A percentile compares a stretch with the other conserved stretches of the same genome.
Conservation (phyloP, 495 filamentous ascomycete species). For the Chaetomium cochliodes region DNA sequence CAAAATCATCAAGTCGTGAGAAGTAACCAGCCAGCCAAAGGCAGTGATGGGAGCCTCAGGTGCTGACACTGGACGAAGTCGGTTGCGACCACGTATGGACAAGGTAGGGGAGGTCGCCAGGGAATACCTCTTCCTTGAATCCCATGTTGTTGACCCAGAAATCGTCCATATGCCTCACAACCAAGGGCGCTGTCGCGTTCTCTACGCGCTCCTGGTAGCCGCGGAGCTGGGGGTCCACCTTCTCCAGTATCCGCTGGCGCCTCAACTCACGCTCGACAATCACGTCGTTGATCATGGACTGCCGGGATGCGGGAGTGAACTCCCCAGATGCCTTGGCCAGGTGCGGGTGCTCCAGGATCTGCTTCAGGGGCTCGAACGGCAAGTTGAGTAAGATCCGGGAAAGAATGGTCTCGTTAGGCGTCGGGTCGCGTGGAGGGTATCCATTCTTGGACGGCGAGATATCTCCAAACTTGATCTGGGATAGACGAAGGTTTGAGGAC, state of each 20-base stretch:
- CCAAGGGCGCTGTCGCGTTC: constrained; percentile 19
- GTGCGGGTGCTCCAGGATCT: constrained; percentile 52
- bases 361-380: constrained; percentile 59
- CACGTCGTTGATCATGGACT: constrained; percentile 51
- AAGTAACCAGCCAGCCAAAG: not conserved
- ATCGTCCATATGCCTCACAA: constrained; percentile 27
- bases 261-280: constrained; percentile 60
- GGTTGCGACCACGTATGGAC: constrained; percentile 30
- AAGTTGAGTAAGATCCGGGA: constrained; percentile 64
- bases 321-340: constrained; percentile 47
- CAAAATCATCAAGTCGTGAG: constrained; percentile 34
- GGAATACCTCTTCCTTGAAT: constrained; percentile 45
- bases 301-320: constrained; percentile 42
- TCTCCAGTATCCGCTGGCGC: constrained; percentile 41
- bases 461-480: constrained; percentile 66
- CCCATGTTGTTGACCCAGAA: constrained; percentile 39
- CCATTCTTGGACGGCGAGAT: constrained; percentile 47
- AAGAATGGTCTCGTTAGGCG: constrained; percentile 39
- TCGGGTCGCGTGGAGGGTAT: constrained; percentile 14
- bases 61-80: constrained; percentile 1
- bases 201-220: constrained; percentile 26
- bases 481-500: constrained; percentile 51
- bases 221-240: constrained; percentile 28
- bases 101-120: constrained; percentile 34
- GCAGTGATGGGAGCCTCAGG: not conserved